These are phyloP conservation scores for Lanmaoa rubissima DNA, from an alignment of 768 basidiomycete genomes.

Conservation along the genomic window DNA sequence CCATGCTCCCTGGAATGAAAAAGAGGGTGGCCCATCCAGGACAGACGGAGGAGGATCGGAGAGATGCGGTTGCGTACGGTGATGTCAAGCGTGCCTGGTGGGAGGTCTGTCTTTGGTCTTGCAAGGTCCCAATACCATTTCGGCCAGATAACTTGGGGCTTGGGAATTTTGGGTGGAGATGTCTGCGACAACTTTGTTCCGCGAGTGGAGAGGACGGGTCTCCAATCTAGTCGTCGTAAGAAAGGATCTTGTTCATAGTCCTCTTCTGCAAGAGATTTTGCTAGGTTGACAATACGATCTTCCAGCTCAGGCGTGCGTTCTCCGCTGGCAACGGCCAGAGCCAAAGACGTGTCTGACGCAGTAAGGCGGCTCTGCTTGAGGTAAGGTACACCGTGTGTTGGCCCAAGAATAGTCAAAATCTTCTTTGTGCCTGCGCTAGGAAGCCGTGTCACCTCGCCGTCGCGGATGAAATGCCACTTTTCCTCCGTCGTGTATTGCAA, in stretches of 20 bases:
- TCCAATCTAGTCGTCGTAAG: constrained; percentile 72
- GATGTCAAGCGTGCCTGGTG: constrained; percentile 77
- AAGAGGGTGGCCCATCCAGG: constrained; percentile 86
- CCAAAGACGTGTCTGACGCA: constrained; percentile 43
- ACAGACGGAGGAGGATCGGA: constrained; percentile 80
- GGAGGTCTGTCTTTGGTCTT: constrained; percentile 62
- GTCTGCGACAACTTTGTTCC: not conserved
- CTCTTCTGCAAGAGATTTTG: constrained; percentile 33
- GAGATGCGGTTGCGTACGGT: constrained; percentile 81
- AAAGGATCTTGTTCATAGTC: constrained; percentile 45
- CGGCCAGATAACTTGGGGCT: constrained; percentile 71
- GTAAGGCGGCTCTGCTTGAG: constrained; percentile 44
- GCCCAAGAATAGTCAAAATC: constrained; percentile 43
- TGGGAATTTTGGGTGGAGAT: constrained; percentile 22
- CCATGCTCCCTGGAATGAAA: constrained; percentile 84
- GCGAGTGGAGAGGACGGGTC: constrained; percentile 20
- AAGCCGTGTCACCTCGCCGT: constrained; percentile 36
- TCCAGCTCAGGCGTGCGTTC: constrained; percentile 35
- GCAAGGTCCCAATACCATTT: constrained; percentile 96
- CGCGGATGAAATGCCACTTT: constrained; percentile 63
- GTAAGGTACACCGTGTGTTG: constrained; percentile 45
- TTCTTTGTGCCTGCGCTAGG: constrained; percentile 44
- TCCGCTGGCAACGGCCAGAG: constrained; percentile 45
- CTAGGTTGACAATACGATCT: constrained; percentile 41
- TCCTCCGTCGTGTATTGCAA: constrained; percentile 52